Evolutionary conservation across 2,329 filamentous ascomycete species (phyloP).

Genomic region (Alternaria sp.): DNA sequence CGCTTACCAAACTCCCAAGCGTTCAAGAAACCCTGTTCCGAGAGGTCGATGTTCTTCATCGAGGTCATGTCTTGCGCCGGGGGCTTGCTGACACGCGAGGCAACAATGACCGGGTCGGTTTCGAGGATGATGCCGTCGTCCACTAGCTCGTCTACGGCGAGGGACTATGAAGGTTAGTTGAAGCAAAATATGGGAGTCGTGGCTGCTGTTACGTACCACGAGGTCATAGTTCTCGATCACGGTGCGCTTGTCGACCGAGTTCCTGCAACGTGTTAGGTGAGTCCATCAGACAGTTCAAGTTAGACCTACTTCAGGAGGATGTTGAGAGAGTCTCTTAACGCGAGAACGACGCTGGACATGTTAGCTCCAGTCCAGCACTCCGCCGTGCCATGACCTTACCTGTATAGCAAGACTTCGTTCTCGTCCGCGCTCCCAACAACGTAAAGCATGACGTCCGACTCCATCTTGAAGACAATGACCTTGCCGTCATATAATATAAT

Average conservation of each 20-base stretch:
- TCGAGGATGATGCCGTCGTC: constrained; percentile 86
- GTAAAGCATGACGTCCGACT: constrained; percentile 96
- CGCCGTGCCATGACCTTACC: constrained; percentile 25
- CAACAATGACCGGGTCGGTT: constrained; percentile 93
- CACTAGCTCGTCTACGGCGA: constrained; percentile 84
- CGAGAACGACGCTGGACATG: constrained; percentile 75
- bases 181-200: neutral
- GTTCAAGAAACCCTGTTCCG: constrained; percentile 94
- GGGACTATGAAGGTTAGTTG: constrained; percentile 80
- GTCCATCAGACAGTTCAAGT: neutral
- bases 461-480: constrained; percentile 96
- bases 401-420: constrained; percentile 97
- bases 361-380: constrained; percentile 12
- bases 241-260: constrained; percentile 95
- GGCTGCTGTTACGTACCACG: constrained; percentile 54
- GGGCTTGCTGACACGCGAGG: constrained; percentile 89
- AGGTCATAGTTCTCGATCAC: constrained; percentile 99
- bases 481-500: constrained; percentile 98
- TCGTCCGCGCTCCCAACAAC: constrained; percentile 88
- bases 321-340: constrained; percentile 87
- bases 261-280: constrained; percentile 60
- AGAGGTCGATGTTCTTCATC: constrained; percentile 92
- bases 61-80: constrained; percentile 86
- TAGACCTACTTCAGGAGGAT: constrained; percentile 85
- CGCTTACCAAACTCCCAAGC: constrained; percentile 92